Conservation (phyloP, 2,329 filamentous ascomycete species). For the Penicillium sp. region DNA sequence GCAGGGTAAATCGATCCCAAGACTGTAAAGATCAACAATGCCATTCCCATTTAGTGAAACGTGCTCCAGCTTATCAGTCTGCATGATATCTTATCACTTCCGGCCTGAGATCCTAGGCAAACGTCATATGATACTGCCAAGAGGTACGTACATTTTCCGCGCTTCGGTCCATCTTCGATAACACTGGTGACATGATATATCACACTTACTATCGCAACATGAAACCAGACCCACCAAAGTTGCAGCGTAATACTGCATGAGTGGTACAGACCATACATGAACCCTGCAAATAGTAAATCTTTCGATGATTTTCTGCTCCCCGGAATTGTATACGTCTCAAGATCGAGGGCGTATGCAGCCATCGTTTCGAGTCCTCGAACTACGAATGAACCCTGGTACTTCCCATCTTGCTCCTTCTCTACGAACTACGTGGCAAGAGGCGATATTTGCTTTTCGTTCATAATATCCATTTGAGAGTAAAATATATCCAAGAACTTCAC, state of each 20-base stretch:
- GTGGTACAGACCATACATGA: not conserved
- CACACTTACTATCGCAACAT: not conserved
- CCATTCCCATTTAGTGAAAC: no score
- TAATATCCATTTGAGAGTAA: conserved; percentile 15
- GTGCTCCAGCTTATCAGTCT: no score
- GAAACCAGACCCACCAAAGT: not conserved
- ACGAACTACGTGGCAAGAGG: not conserved
- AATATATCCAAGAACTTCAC: conserved; percentile 29
- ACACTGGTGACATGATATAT: not conserved
- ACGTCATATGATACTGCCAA: no score
- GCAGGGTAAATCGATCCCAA: no score
- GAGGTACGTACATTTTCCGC: no score
- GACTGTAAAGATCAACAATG: no score
- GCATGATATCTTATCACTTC: no score
- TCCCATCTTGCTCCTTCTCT: no score
- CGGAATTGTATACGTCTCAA: not conserved
- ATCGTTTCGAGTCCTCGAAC: no score
- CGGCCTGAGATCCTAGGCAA: no score
- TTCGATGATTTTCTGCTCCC: not conserved
- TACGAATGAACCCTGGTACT: no score
- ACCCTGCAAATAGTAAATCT: not conserved
- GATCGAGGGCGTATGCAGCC: not conserved
- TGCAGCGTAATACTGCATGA: not conserved
- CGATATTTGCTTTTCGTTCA: not conserved
- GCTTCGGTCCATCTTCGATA: no score